Conservation (phyloP, 768 basidiomycete genomes). For the Pulveroboletus sp. region DNA sequence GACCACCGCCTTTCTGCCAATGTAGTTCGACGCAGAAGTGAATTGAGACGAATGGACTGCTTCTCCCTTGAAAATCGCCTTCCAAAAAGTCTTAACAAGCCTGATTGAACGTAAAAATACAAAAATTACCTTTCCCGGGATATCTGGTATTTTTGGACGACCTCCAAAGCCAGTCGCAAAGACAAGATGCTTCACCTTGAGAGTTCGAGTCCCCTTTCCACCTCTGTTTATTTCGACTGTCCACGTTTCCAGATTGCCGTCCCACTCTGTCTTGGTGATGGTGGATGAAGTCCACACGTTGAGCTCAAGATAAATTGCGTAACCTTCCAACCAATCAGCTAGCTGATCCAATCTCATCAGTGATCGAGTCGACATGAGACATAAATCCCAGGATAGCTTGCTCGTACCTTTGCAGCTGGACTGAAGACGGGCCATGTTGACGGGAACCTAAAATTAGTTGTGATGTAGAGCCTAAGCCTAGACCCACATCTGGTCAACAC, state of each 20-base stretch:
- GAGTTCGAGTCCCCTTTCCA: constrained; percentile 33
- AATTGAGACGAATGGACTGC: constrained; percentile 50
- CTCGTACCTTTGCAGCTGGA: constrained; percentile 44
- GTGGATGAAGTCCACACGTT: constrained; percentile 57
- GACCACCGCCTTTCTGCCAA: constrained; percentile 61
- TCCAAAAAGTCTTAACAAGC: neutral
- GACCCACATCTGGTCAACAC: constrained; percentile 15
- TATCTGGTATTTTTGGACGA: constrained; percentile 39
- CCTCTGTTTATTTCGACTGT: constrained; percentile 37
- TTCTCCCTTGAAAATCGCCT: constrained; percentile 52
- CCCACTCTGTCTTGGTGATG: constrained; percentile 36
- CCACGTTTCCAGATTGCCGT: constrained; percentile 40
- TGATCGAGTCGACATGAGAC: neutral
- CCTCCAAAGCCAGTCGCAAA: constrained; percentile 53
- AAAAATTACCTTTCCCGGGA: constrained; percentile 38
- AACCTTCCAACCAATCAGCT: constrained; percentile 64
- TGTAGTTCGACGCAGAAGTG: constrained; percentile 42
- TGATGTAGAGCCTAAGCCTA: neutral
- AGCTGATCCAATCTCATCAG: constrained; percentile 33
- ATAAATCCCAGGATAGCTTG: too few species aligned
- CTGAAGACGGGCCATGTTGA: constrained; percentile 49
- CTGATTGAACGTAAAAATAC: neutral
- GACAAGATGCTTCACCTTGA: constrained; percentile 45
- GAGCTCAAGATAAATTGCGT: constrained; percentile 54
- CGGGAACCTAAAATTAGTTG: constrained; percentile 39